Evolutionary conservation across 2,329 filamentous ascomycete species (phyloP), one percentile per base, ranked within the genome.

Genomic region (Fusarium sp.): DNA sequence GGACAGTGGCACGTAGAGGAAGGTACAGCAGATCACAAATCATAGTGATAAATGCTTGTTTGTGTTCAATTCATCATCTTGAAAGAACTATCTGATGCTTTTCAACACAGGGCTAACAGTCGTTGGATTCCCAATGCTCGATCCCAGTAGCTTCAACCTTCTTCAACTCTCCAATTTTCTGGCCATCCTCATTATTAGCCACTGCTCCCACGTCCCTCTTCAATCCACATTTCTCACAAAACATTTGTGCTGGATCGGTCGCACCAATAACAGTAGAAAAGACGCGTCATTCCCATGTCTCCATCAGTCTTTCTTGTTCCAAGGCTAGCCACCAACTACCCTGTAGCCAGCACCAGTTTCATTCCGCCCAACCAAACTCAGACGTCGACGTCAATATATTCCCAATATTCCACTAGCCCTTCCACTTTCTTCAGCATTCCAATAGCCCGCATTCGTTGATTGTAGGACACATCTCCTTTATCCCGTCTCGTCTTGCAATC

Each of bases 281-380:
- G 42, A 22, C 1, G 8, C 13, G 3, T 28, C 7, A 4, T 7
- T 45, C 13, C 2, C 3, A 8, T 22, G 11, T 45, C 9, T 22
- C 7, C 9, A 28, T 7, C 20, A 11, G 13, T 28, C 13, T 28
- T 16, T 14, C 10, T 7, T 8, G 9, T 12, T n/a, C 9, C 3
- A 4, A 9, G 14, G 13, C 16, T 0, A 1, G 2, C n/a, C 28
- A 13, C 0, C 0, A 5, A 12, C 7, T 20, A 35, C 22, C 30
- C 22, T 26, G 18, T 10, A 26, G 2, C n/a, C 16, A 15, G 4
- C 12, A 4, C 4, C 20, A 6, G 9, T 11, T 20, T 2, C 20
- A 9, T 28, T 6, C 20, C 20, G 6, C 20, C 4, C n/a, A 6
- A 7, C 22, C 3, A 50, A 26, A 0, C 30, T 26, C n/a, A 35